Evolutionary conservation across 2,329 filamentous ascomycete species (phyloP).

Genomic region (Ascochyta lentis): DNA sequence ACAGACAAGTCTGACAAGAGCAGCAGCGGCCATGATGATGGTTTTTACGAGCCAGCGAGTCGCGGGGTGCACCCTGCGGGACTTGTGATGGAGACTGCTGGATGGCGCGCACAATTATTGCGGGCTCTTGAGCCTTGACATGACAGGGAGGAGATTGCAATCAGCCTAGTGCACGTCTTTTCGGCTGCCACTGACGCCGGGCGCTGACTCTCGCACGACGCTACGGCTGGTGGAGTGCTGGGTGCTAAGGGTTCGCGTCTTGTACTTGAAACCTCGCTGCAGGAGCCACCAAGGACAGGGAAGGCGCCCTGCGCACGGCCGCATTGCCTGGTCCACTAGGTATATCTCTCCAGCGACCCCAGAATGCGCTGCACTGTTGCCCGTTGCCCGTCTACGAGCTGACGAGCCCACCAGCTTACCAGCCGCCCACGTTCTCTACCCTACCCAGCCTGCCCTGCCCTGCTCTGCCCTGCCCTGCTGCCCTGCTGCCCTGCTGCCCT

Average conservation of each 20-base stretch:
- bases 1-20: not conserved
- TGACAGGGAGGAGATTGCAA: slow-evolving; percentile 21
- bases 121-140: slow-evolving; percentile 5
- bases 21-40: not conserved
- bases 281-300: slow-evolving; percentile 17
- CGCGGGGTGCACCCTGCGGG: slow-evolving; percentile 7
- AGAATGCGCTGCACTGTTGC: slow-evolving; percentile 6
- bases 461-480: not conserved
- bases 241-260: slow-evolving; percentile 26
- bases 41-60: slow-evolving; percentile 3
- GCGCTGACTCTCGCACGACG: slow-evolving; percentile 10
- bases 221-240: slow-evolving; percentile 10
- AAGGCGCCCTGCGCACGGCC: slow-evolving; percentile 14
- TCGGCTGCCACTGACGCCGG: slow-evolving; percentile 10
- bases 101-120: slow-evolving; percentile 12
- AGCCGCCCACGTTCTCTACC: slow-evolving; percentile 15
- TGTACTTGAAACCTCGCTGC: slow-evolving; percentile 34
- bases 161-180: slow-evolving; percentile 20
- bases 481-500: no score
- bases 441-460: not conserved
- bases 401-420: slow-evolving; percentile 13
- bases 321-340: slow-evolving; percentile 8
- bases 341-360: slow-evolving; percentile 16
- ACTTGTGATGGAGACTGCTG: not conserved
- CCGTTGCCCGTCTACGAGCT: not conserved